Percentiles rank a stretch among this genome's conserved stretches.
phyloP scores from a whole-genome alignment of 495 filamentous ascomycete species.

The Podospora appendiculata region DNA sequence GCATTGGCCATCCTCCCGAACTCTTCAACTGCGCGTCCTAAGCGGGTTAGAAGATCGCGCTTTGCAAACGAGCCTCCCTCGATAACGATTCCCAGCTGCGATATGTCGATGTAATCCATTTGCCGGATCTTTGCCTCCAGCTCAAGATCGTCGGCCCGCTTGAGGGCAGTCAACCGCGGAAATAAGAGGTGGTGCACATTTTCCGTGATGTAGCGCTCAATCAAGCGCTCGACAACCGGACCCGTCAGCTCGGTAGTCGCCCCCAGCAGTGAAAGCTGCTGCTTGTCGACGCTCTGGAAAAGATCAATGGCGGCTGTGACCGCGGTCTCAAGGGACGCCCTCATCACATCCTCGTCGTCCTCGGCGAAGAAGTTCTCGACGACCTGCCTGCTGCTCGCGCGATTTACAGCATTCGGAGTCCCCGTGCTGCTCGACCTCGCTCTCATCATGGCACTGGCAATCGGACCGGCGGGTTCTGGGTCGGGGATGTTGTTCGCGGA shows the following conservation, averaged over 20 bases:
- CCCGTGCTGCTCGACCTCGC: conserved; percentile 39
- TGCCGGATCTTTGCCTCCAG: conserved; percentile 82
- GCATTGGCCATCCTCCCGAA: conserved; percentile 82
- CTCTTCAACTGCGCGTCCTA: conserved; percentile 74
- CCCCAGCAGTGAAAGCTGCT: conserved; percentile 85
- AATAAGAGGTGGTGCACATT: conserved; percentile 84
- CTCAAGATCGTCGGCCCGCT: conserved; percentile 78
- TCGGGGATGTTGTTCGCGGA: conserved; percentile 49
- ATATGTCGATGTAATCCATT: conserved; percentile 90
- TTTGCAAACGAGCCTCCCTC: conserved; percentile 65
- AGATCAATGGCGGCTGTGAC: conserved; percentile 92
- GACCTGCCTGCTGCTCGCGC: conserved; percentile 9
- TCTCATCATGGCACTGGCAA: conserved; percentile 41
- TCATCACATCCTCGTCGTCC: conserved; percentile 83
- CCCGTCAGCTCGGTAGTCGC: conserved; percentile 92
- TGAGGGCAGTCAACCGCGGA: conserved; percentile 70
- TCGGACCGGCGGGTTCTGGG: conserved; percentile 41
- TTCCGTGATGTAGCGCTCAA: conserved; percentile 91
- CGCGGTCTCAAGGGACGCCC: conserved; percentile 77
- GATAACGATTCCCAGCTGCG: conserved; percentile 82
- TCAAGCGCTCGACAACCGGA: conserved; percentile 81
- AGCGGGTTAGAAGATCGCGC: conserved; percentile 59
- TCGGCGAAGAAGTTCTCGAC: conserved; percentile 49
- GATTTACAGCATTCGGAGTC: conserved; percentile 15
- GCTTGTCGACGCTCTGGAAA: conserved; percentile 91